phyloP scores from a whole-genome alignment of 2,329 filamentous ascomycete species.

The Dothidotthia symphoricarpi region DNA sequence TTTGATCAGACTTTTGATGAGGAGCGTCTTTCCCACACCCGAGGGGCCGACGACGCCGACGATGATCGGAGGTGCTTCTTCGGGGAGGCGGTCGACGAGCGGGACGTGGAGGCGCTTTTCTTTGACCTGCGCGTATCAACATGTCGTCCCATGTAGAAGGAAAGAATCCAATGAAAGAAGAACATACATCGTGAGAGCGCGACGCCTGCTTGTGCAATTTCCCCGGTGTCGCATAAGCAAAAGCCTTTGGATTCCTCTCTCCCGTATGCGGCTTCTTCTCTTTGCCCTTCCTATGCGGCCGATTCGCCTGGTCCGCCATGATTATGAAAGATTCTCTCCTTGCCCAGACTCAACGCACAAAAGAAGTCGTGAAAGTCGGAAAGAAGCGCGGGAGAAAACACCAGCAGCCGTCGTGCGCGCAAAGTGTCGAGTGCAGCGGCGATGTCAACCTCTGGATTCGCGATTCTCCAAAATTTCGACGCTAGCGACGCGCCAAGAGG shows the following conservation, averaged over 20 bases:
- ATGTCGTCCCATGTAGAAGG: neutral
- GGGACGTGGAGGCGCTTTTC: conserved; percentile 96
- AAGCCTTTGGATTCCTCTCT: conserved; percentile 86
- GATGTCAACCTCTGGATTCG: conserved; percentile 1
- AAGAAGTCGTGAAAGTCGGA: neutral
- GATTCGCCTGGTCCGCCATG: conserved; percentile 73
- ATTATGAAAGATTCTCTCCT: conserved; percentile 2
- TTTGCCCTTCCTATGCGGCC: conserved; percentile 81
- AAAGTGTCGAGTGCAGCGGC: conserved; percentile 6
- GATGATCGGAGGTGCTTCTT: conserved; percentile 89
- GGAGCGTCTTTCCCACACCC: conserved; percentile 89
- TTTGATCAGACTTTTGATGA: conserved; percentile 90
- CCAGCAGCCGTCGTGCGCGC: conserved; percentile 4
- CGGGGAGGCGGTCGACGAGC: conserved; percentile 89
- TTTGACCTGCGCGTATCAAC: conserved; percentile 63
- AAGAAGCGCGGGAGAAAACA: too few relatives aligned
- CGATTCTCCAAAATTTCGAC: conserved; percentile 33
- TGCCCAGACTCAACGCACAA: neutral
- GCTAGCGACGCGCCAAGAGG: conserved; percentile 31
- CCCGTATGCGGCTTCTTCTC: conserved; percentile 75
- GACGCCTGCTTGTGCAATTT: conserved; percentile 73
- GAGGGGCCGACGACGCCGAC: conserved; percentile 94
- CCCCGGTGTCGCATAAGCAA: conserved; percentile 79
- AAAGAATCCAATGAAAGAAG: too few relatives aligned
- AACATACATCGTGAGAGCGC: conserved; percentile 68